A percentile compares a stretch with the other conserved stretches of the same genome.
phyloP scores from a whole-genome alignment of 2,329 filamentous ascomycete species.

The Cladosporium colombiae region DNA sequence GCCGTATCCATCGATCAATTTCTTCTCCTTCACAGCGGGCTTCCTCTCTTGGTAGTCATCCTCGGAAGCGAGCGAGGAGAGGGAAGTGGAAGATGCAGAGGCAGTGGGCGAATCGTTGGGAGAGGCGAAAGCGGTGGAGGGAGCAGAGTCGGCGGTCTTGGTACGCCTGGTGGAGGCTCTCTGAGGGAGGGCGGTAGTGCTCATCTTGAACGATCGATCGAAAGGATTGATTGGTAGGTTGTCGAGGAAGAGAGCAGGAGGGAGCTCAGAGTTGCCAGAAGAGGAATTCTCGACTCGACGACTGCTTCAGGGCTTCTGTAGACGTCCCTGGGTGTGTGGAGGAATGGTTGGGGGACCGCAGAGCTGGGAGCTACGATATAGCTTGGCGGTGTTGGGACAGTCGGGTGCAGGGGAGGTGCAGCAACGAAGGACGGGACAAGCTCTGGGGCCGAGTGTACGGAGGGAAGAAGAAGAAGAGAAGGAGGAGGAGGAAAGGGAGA shows the following conservation, averaged over 20 bases:
- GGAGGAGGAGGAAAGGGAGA: not conserved
- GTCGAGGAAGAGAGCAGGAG: not conserved
- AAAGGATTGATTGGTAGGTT: not conserved
- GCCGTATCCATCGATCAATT: conserved; percentile 87
- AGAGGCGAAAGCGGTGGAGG: conserved; percentile 57
- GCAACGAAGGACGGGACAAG: conserved; percentile 13
- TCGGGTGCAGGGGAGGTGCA: conserved; percentile 14
- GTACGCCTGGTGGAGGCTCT: conserved; percentile 45
- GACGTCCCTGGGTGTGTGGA: not conserved
- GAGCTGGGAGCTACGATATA: not conserved
- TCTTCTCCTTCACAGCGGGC: conserved; percentile 51
- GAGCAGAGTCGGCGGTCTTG: conserved; percentile 52
- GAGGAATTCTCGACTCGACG: not conserved
- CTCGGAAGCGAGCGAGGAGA: conserved; percentile 82
- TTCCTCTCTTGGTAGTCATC: conserved; percentile 53
- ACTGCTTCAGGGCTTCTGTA: conserved; percentile 6
- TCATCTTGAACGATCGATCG: conserved; percentile 37
- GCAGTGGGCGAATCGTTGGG: conserved; percentile 61
- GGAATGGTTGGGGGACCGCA: conserved; percentile 9
- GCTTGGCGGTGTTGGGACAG: conserved; percentile 17
- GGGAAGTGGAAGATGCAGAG: conserved; percentile 81
- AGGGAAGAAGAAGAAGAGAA: not conserved
- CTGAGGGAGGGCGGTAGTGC: conserved; percentile 57
- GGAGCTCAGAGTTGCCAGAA: not conserved
- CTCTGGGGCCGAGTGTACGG: conserved; percentile 5